Conservation (phyloP, 1,284 basidiomycete species). For the Phellopilus nigrolimitatus region DNA sequence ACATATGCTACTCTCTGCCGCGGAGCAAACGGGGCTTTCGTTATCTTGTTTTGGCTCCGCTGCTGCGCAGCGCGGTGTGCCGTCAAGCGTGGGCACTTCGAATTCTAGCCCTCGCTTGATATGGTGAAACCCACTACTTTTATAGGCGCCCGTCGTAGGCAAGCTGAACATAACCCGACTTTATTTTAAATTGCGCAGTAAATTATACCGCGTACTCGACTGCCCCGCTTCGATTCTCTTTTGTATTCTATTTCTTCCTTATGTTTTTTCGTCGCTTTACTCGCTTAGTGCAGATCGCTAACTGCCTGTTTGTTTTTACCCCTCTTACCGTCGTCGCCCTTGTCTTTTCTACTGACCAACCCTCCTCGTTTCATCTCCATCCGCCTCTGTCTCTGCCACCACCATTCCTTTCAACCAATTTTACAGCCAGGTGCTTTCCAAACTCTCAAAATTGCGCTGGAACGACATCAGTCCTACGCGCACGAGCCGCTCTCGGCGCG, state of each 20-base stretch:
- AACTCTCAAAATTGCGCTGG: constrained; percentile 41
- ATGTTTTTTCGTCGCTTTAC: neutral
- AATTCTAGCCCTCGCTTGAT: too few relatives aligned
- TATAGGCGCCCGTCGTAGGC: too few relatives aligned
- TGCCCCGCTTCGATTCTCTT: too few relatives aligned
- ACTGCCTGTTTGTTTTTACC: neutral
- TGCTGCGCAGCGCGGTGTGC: too few relatives aligned
- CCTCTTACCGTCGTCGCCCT: neutral
- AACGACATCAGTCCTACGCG: constrained; percentile 32
- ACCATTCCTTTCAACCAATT: neutral
- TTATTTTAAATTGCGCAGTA: too few relatives aligned
- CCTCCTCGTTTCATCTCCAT: neutral
- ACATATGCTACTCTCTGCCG: neutral
- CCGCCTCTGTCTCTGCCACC: neutral
- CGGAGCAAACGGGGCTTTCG: too few relatives aligned
- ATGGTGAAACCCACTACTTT: too few relatives aligned
- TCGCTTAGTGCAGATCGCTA: constrained; percentile 3
- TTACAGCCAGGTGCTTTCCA: constrained; percentile 47
- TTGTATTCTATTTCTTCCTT: constrained; percentile 8
- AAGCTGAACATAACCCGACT: too few relatives aligned
- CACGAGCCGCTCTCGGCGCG: constrained; percentile 16
- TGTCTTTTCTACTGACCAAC: neutral
- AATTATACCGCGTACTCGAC: too few relatives aligned
- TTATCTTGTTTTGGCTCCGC: too few relatives aligned
- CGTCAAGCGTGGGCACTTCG: too few relatives aligned